phyloP scores from a whole-genome alignment of 1,139 yeast genomes.

The Suhomyces atakaporum region DNA sequence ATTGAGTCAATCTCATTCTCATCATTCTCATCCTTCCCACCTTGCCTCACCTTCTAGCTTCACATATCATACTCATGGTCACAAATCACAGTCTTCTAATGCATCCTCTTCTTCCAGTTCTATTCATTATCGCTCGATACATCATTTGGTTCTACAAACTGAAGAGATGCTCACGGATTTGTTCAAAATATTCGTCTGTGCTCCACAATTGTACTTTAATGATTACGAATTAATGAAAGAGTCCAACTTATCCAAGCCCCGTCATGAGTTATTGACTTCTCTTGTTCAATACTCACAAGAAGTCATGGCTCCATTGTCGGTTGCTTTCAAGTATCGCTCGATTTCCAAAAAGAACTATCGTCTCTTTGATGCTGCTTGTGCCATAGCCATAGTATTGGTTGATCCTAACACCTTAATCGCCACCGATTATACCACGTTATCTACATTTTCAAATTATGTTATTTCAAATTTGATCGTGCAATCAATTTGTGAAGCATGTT shows the following conservation, averaged over 20 bases:
- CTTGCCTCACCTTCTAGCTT: background rate
- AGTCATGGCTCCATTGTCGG: conserved; percentile 33
- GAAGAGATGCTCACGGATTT: conserved; percentile 33
- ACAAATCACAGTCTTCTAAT: conserved; percentile 5
- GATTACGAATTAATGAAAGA: conserved; percentile 29
- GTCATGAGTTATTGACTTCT: conserved; percentile 9
- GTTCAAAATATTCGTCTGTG: conserved; percentile 36
- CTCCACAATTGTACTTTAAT: conserved; percentile 40
- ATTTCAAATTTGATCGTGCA: conserved; percentile 38
- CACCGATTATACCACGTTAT: conserved; percentile 23
- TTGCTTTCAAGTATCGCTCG: conserved; percentile 33
- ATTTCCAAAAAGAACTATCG: conserved; percentile 15
- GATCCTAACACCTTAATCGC: conserved; percentile 21
- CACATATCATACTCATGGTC: conserved; percentile 2
- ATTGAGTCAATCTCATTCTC: background rate
- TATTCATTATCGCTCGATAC: conserved; percentile 4
- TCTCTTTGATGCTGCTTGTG: conserved; percentile 41
- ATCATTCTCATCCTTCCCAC: conserved; percentile 3
- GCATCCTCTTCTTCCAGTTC: conserved; percentile 9
- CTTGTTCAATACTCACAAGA: conserved; percentile 30
- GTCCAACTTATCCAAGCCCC: conserved; percentile 12
- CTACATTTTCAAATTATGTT: conserved; percentile 31
- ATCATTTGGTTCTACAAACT: conserved; percentile 8
- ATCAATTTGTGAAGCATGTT: conserved; percentile 40
- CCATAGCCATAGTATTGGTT: conserved; percentile 37